These are phyloP conservation scores for Globisporangium rhizosaccharum DNA, from an alignment of 352 stramenopile genomes.

Conservation along the genomic window DNA sequence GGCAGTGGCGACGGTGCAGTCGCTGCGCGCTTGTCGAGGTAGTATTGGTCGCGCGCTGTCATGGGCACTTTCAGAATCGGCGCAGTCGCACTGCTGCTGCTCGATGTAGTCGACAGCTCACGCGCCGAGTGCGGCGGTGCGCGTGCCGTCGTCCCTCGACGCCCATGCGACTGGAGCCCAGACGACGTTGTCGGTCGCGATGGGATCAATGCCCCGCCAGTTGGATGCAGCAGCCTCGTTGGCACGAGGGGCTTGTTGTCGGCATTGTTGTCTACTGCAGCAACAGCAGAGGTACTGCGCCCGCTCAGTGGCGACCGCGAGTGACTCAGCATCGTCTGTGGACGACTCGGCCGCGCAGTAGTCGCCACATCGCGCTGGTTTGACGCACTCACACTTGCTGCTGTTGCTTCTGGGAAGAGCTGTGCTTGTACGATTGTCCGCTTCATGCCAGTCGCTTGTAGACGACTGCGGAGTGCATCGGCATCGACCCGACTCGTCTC, in stretches of 20 bases:
- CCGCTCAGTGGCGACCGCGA: neutral
- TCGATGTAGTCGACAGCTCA: neutral
- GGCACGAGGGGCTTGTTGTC: slow-evolving; percentile 26
- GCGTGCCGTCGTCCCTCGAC: neutral
- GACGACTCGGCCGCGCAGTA: neutral
- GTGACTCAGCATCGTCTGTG: neutral
- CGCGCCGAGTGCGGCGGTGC: slow-evolving; percentile 18
- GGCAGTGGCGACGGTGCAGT: slow-evolving; percentile 24
- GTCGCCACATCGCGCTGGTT: slow-evolving; percentile 13
- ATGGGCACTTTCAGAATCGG: slow-evolving; percentile 32
- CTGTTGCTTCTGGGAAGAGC: slow-evolving; percentile 26
- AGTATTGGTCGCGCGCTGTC: slow-evolving; percentile 56
- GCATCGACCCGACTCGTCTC: slow-evolving; percentile 5
- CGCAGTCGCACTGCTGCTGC: neutral
- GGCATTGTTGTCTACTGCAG: neutral
- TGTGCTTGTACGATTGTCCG: slow-evolving; percentile 49
- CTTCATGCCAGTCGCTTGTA: slow-evolving; percentile 58
- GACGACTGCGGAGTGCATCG: slow-evolving; percentile 26
- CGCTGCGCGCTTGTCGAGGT: slow-evolving; percentile 41
- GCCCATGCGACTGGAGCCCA: slow-evolving; percentile 4
- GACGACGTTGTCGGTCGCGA: slow-evolving; percentile 41
- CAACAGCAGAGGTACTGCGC: too few species aligned
- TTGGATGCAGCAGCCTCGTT: slow-evolving; percentile 20
- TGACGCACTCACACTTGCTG: neutral
- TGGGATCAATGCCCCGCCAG: slow-evolving; percentile 34